phyloP scores from a whole-genome alignment of 2,329 filamentous ascomycete genomes.

The Aspergillus fijiensis region DNA sequence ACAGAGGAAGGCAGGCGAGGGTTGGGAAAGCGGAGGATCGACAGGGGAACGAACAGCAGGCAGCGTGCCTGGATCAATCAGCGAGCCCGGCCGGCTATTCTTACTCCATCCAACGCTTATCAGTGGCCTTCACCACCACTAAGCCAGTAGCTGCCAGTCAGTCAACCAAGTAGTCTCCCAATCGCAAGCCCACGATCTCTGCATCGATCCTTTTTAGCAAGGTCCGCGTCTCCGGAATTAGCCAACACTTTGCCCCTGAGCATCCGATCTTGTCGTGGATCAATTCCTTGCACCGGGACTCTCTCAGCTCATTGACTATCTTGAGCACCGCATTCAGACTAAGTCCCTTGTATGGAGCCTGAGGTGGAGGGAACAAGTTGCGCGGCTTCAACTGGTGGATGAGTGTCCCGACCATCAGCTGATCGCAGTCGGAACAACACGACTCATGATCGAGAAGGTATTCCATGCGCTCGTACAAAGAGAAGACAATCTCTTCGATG shows the following conservation, averaged over 20 bases:
- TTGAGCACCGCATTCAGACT: not conserved
- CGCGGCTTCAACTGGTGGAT: not conserved
- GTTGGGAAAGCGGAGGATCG: not conserved
- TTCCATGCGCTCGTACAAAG: conserved; percentile 1
- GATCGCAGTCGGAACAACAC: conserved; percentile 7
- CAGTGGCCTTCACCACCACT: too few relatives aligned
- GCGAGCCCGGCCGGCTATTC: not conserved
- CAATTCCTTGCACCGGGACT: conserved; percentile 3
- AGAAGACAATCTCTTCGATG: not conserved
- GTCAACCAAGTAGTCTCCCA: not conserved
- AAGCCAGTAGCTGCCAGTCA: not conserved
- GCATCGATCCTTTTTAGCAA: not conserved
- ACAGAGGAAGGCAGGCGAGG: not conserved
- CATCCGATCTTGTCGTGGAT: not conserved
- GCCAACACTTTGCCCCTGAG: not conserved
- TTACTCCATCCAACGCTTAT: not conserved
- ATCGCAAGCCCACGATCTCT: not conserved
- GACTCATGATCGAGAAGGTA: not conserved
- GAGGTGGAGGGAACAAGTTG: conserved; percentile 5
- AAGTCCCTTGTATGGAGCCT: not conserved
- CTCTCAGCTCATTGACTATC: not conserved
- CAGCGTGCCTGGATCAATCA: not conserved
- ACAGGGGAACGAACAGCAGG: not conserved
- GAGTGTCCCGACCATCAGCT: not conserved
- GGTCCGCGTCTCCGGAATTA: not conserved